A percentile compares a stretch with the other conserved stretches of the same genome.
Conservation (phyloP, 257 asterid species). For the Solanum lignicaule region DNA sequence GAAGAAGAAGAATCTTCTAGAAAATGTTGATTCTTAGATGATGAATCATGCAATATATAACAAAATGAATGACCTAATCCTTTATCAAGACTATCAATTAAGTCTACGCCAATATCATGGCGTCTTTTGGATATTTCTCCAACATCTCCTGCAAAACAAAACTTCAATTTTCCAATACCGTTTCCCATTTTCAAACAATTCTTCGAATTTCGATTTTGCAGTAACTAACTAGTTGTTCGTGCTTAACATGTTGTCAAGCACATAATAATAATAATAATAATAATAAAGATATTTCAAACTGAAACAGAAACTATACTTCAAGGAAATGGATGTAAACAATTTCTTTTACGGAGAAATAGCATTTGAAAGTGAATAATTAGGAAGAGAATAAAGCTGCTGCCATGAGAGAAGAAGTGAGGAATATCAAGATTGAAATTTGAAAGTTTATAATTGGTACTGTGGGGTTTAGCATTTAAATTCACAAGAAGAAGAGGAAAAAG, state of each 20-base stretch:
- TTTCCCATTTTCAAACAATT: constrained; percentile 48
- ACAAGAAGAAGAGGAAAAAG: neutral
- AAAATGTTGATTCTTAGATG: constrained; percentile 24
- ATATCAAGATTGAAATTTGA: neutral
- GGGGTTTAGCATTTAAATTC: neutral
- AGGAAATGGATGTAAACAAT: neutral
- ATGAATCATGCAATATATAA: constrained; percentile 61
- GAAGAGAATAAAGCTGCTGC: neutral
- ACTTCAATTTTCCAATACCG: constrained; percentile 39
- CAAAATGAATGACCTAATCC: constrained; percentile 92
- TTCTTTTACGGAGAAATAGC: neutral
- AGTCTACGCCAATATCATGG: constrained; percentile 32
- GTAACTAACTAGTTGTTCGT: neutral
- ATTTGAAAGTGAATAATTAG: neutral
- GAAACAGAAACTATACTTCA: neutral
- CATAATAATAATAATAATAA: neutral
- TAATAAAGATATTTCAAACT: neutral
- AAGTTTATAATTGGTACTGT: neutral
- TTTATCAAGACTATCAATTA: constrained; percentile 49
- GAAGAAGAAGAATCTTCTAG: constrained; percentile 25
- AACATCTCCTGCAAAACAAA: constrained; percentile 72
- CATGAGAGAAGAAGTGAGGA: neutral
- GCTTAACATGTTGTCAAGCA: neutral
- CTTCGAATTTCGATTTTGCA: neutral
- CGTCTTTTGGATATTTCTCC: constrained; percentile 73